phyloP scores from a whole-genome alignment of 73 alveolate species.

The Effrenium voratum region DNA sequence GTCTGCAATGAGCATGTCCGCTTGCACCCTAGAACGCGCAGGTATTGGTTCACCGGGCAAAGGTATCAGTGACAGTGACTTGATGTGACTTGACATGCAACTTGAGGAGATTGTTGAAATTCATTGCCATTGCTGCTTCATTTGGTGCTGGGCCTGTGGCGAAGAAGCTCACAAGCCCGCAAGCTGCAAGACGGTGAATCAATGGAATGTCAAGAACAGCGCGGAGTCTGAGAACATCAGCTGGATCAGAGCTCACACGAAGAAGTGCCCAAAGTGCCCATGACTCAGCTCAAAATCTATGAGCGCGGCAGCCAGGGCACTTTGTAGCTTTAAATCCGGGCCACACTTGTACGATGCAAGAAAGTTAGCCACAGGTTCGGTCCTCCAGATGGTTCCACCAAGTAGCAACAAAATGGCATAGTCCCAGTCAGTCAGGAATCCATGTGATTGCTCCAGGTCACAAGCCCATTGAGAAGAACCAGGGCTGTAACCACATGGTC shows the following conservation, averaged over 20 bases:
- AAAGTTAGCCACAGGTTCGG: too few species aligned
- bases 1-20: background rate
- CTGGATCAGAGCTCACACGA: constrained; percentile 98
- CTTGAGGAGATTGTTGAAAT: constrained; percentile 44
- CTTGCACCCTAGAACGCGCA: background rate
- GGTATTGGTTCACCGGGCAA: background rate
- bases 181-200: constrained; percentile 84
- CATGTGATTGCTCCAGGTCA: constrained; percentile 95
- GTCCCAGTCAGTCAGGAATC: too few species aligned
- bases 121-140: constrained; percentile 73
- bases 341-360: too few species aligned
- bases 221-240: constrained; percentile 97
- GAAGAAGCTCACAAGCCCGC: constrained; percentile 94
- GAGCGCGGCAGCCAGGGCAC: too few species aligned
- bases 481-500: constrained; percentile 98
- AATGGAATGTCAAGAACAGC: constrained; percentile 97
- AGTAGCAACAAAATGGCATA: too few species aligned
- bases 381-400: too few species aligned
- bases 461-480: constrained; percentile 98
- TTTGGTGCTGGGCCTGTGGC: constrained; percentile 94
- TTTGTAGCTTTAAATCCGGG: too few species aligned
- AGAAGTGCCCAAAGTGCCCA: constrained; percentile 97
- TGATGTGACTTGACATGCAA: background rate
- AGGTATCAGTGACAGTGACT: background rate
- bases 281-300: too few species aligned